phyloP scores from a whole-genome alignment of 192 early-diverging fungal species.

The Globomyces pollinis-pini region DNA sequence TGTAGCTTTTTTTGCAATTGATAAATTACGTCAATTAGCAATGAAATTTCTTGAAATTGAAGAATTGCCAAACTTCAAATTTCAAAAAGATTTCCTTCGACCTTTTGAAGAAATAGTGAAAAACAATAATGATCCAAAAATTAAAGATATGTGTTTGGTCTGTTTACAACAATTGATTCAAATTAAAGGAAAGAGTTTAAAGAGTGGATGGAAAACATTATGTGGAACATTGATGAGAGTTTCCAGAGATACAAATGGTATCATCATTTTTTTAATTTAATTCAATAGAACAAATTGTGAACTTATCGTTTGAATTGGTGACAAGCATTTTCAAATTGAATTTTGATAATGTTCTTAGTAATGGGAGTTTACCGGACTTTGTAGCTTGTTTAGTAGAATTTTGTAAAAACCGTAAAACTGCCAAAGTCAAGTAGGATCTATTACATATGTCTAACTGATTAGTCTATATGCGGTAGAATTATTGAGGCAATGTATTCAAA shows the following conservation, averaged over 20 bases:
- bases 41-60: conserved; percentile 97
- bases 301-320: conserved; percentile 73
- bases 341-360: conserved; percentile 56
- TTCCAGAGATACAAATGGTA: conserved; percentile 35
- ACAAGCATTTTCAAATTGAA: conserved; percentile 54
- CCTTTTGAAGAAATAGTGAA: conserved; percentile 75
- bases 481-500: not conserved
- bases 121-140: conserved; percentile 74
- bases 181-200: conserved; percentile 42
- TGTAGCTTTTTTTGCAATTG: conserved; percentile 84
- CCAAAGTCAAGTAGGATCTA: conserved; percentile 50
- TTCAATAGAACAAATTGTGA: conserved; percentile 40
- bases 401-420: conserved; percentile 63
- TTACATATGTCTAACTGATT: not conserved
- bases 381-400: conserved; percentile 43
- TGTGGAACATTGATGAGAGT: conserved; percentile 55
- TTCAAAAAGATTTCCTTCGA: conserved; percentile 92
- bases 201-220: conserved; percentile 51
- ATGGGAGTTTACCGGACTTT: conserved; percentile 42
- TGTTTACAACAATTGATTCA: conserved; percentile 54
- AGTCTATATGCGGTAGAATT: conserved; percentile 1
- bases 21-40: conserved; percentile 86
- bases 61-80: conserved; percentile 92
- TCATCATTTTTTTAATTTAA: conserved; percentile 36
- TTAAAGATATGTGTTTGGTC: conserved; percentile 60